Base-by-base conservation (phyloP, 73 alveolate genomes). In the Symbiodinium pilosum region DNA sequence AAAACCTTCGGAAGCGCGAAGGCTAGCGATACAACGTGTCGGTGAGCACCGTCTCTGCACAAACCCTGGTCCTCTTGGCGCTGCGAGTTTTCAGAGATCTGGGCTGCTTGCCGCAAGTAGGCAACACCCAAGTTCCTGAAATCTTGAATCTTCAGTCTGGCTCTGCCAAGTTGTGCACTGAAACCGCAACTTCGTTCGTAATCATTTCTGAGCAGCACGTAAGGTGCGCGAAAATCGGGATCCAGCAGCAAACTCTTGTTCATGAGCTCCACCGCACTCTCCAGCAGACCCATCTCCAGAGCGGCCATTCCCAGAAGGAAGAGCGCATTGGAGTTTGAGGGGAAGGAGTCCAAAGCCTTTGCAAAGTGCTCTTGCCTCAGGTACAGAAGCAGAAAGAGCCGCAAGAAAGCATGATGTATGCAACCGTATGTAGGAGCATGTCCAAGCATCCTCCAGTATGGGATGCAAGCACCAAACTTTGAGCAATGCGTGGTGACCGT, bases 181-280 rank as follows among this genome's bases (percentile, higher is more conserved):
- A n/a, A n/a, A n/a, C n/a, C n/a, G n/a, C n/a, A n/a, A 14, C 21
- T 9, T 6, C 14, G 6, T 47, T 47, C 59, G 59, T 9, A 47
- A 47, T 6, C 59, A 47, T 14, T 9, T 14, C 21, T 47, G 14
- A 14, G 21, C 14, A 14, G 59, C 96, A 92, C 98, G 59, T 92
- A 92, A 11, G 98, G 92, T 16, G 98, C 98, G 59, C 98, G 59
- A 43, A 92, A 92, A 40, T 92, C 98, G 5, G 98, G 83, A 47
- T 92, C 98, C 92, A 92, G 44, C 56, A 92, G 92, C 20, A 92
- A 39, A 51, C 96, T 91, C 75, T 68, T 91, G 77, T 91, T 91
- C 96, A 91, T 91, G 47, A 91, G 96, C 52, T 68, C 87, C 47
- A 91, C 40, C 12, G 96, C 96, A 8, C 26, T 14, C 88, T 91